Base-by-base conservation (phyloP, 2,329 filamentous ascomycete genomes). In the Ophiognomonia clavigignenti-juglandacearum region DNA sequence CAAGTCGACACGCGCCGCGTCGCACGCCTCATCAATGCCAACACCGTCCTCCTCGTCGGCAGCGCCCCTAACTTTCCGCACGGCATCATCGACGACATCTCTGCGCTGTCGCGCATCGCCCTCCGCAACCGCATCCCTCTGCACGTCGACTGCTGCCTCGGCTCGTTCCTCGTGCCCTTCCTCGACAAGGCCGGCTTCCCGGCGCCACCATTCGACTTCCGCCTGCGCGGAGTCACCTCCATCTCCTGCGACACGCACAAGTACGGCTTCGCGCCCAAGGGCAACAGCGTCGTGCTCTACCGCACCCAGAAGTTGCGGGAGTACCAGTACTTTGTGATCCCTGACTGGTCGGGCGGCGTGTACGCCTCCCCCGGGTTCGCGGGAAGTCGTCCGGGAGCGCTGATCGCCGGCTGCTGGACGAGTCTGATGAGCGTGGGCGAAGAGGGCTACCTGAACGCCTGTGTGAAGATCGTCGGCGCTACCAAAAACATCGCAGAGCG, bases 191-290 rank as follows among this genome's bases (percentile, higher is more conserved):
- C 93, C n/a, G 93, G 93, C 37, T 97, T 96, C 66, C 88, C 95
- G 53, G 79, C 86, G 19, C 82, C 86, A 57, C 83, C 82, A 5
- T 97, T 97, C 62, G 93, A 98, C 66, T 98, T 98, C 79, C 83
- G 87, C 47, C 82, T 95, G 50, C 89, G 88, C 56, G 93, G 93
- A 58, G 93, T 98, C 31, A 96, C 92, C 4, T 92, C 86, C 65
- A 97, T 98, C 66, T 90, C 84, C 56, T 95, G 91, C 65, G 93
- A 98, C 65, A 98, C 93, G 3, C 93, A 98, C 78, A 98, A 98
- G 67, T 98, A 98, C 64, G 93, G 93, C 31, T 98, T 98, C 63
- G 93, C 93, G 1, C 93, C 93, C 44, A 98, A 98, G 72, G 93
- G 93, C 56, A 98, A 95, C 76, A 93, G 86, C 43, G 93, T 90